Conservation (phyloP, 805 yeast species). For the Ogataea henricii region DNA sequence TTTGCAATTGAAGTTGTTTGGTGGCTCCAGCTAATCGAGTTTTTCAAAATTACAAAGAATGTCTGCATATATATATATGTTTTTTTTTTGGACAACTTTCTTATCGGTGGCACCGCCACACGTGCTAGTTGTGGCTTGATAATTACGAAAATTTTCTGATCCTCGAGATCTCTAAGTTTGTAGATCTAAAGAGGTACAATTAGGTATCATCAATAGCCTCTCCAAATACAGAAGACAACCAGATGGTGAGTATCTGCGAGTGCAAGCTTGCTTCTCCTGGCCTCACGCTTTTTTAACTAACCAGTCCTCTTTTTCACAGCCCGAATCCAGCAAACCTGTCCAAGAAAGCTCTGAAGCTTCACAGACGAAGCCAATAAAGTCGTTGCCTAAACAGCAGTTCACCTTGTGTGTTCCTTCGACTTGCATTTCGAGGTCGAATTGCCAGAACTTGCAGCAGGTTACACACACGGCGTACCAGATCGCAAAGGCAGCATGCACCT, state of each 20-base stretch:
- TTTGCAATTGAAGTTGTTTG: neutral
- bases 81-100: neutral
- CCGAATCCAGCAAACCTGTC: neutral
- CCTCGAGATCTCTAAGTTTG: neutral
- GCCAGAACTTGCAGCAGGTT: conserved; percentile 69
- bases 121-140: neutral
- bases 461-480: conserved; percentile 76
- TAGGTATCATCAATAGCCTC: no score
- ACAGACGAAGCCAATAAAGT: conserved; percentile 7
- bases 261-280: no score
- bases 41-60: no score
- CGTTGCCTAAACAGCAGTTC: conserved; percentile 35
- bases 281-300: no score
- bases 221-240: neutral
- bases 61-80: neutral
- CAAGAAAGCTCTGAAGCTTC: neutral
- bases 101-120: conserved; percentile 1
- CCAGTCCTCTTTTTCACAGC: no score
- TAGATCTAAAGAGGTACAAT: neutral
- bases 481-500: conserved; percentile 71
- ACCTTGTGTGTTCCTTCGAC: conserved; percentile 77
- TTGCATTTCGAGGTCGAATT: conserved; percentile 53
- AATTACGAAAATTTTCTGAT: conserved; percentile 2
- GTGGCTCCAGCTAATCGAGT: neutral
- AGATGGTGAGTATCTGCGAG: neutral